These are phyloP conservation scores for Aspergillaceae sp. DNA, from an alignment of 2,329 filamentous ascomycete species.

Conservation along the genomic window DNA sequence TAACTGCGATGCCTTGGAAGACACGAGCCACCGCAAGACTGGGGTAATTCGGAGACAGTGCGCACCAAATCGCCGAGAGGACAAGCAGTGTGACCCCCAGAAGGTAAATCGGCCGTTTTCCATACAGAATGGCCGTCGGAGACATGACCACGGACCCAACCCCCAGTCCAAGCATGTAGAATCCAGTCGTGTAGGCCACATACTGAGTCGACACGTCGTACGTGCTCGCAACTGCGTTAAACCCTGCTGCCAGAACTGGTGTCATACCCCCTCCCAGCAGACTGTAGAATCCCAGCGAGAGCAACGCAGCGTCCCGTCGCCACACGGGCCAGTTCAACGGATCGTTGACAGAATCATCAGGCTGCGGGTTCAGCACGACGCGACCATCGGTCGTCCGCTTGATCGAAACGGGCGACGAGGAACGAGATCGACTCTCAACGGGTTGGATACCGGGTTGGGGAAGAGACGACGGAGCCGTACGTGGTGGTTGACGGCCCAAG, in stretches of 20 bases:
- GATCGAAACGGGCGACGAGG: conserved; percentile 37
- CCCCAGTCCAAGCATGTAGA: conserved; percentile 91
- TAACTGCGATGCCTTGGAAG: conserved; percentile 79
- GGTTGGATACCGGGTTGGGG: conserved; percentile 26
- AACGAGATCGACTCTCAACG: conserved; percentile 20
- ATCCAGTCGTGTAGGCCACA: conserved; percentile 78
- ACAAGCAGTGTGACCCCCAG: conserved; percentile 69
- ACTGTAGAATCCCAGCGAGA: conserved; percentile 84
- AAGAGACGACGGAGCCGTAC: conserved; percentile 49
- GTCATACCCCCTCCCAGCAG: conserved; percentile 92
- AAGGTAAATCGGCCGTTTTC: conserved; percentile 86
- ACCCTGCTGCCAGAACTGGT: conserved; percentile 80
- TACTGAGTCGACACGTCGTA: conserved; percentile 59
- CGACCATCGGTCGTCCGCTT: conserved; percentile 81
- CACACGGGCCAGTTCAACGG: conserved; percentile 84
- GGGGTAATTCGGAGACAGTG: conserved; percentile 67
- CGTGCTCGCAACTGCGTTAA: conserved; percentile 64
- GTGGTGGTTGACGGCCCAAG: conserved; percentile 53
- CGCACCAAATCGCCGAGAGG: conserved; percentile 72
- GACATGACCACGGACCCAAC: conserved; percentile 75
- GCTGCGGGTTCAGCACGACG: conserved; percentile 84
- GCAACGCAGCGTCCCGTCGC: conserved; percentile 68
- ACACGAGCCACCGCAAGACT: conserved; percentile 75
- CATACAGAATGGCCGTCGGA: conserved; percentile 82
- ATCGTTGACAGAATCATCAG: conserved; percentile 82